Percentiles rank a stretch among this genome's conserved stretches.
Conservation (phyloP, 23 red algal species). For the Gracilaria gracilis region DNA sequence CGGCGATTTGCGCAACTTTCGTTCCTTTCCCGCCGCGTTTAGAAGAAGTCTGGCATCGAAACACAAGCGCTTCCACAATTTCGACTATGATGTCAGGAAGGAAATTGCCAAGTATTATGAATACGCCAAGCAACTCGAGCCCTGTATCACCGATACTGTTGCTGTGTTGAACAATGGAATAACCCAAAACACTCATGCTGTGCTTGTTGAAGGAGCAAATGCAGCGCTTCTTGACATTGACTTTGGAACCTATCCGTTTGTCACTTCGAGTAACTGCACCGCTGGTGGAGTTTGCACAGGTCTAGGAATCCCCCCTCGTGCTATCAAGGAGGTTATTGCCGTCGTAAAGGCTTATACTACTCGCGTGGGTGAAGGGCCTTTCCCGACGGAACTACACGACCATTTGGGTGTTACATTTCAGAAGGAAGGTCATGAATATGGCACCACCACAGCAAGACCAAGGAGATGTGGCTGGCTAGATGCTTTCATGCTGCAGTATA, state of each 20-base stretch:
- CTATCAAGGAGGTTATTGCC: conserved; percentile 72
- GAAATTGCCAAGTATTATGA: conserved; percentile 96
- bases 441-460: conserved; percentile 88
- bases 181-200: conserved; percentile 25
- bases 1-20: conserved; percentile 92
- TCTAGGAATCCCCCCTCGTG: conserved; percentile 80
- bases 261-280: conserved; percentile 96
- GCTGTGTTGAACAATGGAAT: conserved; percentile 56
- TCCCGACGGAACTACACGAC: conserved; percentile 90
- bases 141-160: conserved; percentile 87
- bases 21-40: conserved; percentile 75
- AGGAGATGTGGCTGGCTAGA: conserved; percentile 98
- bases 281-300: conserved; percentile 92
- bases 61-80: conserved; percentile 79
- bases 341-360: conserved; percentile 99
- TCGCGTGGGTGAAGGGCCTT: conserved; percentile 94
- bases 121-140: conserved; percentile 81
- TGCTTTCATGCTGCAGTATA: conserved; percentile 91
- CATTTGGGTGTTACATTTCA: conserved; percentile 79
- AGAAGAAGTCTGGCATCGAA: conserved; percentile 74
- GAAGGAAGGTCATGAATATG: conserved; percentile 89
- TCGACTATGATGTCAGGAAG: conserved; percentile 86
- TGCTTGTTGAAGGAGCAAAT: conserved; percentile 96
- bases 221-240: conserved; percentile 97
- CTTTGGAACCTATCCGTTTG: conserved; percentile 98